A percentile compares a stretch with the other conserved stretches of the same genome.
These are phyloP conservation scores for Candida boleticola DNA, from an alignment of 805 yeast genomes.

Conservation along the genomic window DNA sequence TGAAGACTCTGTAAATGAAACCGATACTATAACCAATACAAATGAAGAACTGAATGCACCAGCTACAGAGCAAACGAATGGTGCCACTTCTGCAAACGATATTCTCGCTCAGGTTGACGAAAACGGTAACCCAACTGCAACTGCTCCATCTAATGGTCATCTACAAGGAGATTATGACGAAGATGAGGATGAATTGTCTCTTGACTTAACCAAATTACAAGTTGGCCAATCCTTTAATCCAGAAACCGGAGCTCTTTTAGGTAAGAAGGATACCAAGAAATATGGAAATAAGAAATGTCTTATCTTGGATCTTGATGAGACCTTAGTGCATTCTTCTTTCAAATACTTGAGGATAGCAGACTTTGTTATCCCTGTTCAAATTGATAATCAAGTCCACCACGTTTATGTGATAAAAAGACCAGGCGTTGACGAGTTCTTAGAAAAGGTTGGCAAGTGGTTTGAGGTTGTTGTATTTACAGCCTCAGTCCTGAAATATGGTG, in stretches of 20 bases:
- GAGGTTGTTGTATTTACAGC: conserved; percentile 98
- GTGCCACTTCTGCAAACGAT: neutral
- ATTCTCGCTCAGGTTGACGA: conserved; percentile 2
- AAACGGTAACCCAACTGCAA: conserved; percentile 1
- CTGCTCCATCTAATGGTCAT: conserved; percentile 8
- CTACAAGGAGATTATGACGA: conserved; percentile 11
- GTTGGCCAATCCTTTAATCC: conserved; percentile 69
- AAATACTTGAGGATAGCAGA: conserved; percentile 90
- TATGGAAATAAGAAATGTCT: conserved; percentile 76
- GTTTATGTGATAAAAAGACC: conserved; percentile 97
- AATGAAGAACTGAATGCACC: conserved; percentile 25
- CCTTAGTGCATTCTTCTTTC: conserved; percentile 93
- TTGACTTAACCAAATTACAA: conserved; percentile 65
- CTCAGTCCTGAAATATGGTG: conserved; percentile 92
- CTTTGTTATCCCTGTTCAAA: conserved; percentile 96
- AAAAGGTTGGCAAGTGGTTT: conserved; percentile 75
- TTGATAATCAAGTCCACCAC: conserved; percentile 86
- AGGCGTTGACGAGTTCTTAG: conserved; percentile 92
- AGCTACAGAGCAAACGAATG: conserved; percentile 2
- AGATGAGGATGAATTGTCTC: conserved; percentile 24
- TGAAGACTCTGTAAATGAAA: conserved; percentile 39
- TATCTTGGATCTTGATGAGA: conserved; percentile 91
- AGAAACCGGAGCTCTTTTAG: conserved; percentile 62
- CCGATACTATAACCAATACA: conserved; percentile 41
- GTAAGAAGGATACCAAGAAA: conserved; percentile 44